Evolutionary conservation across 106 monocot genomes (phyloP), one percentile per base, ranked within the genome.

Genomic region (Acanthochlamys bracteata): DNA sequence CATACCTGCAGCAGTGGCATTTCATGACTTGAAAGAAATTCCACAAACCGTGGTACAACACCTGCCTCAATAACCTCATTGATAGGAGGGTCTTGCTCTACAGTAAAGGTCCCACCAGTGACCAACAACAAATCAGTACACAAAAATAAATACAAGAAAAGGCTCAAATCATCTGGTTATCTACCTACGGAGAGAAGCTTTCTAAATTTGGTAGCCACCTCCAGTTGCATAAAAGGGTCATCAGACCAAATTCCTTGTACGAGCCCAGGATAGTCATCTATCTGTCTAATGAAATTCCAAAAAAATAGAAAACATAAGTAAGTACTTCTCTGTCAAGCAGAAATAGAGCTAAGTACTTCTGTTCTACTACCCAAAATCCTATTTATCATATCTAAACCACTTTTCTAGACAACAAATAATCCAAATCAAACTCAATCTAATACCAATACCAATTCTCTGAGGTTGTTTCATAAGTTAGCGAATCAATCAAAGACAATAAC

Each of bases 51-150:
- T 10, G 83, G 83, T 27, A 84, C 83, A 24, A 79, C 83, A 13
- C 83, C 83, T 8, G 79, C 53, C 45, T 76, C 65, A 39, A 84
- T 84, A 14, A 84, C 83, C 47, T 84, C 83, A 60, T 84, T 75
- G 12, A 84, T 84, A 0, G 89, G 89, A 12, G 88, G 88, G 41
- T 80, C 80, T 24, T 80, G 63, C 57, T 88, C 88, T 88, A 45
- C 17, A 12, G 7, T 27, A 47, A 27, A 53, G 10, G 27, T 10
- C 21, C 11, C 11, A 27, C n/a, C n/a, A n/a, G n/a, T n/a, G n/a
- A n/a, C n/a, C n/a, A n/a, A n/a, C n/a, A n/a, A n/a, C n/a, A n/a
- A 8, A 43, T 13, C 43, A 43, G 43, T 13, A 13, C 13, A 43
- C 43, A 43, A 43, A 43, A 8, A 7, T 7, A 43, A 43, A 8